Base-by-base conservation (phyloP, 2,329 filamentous ascomycete genomes). In the Pseudomassariella vexata region DNA sequence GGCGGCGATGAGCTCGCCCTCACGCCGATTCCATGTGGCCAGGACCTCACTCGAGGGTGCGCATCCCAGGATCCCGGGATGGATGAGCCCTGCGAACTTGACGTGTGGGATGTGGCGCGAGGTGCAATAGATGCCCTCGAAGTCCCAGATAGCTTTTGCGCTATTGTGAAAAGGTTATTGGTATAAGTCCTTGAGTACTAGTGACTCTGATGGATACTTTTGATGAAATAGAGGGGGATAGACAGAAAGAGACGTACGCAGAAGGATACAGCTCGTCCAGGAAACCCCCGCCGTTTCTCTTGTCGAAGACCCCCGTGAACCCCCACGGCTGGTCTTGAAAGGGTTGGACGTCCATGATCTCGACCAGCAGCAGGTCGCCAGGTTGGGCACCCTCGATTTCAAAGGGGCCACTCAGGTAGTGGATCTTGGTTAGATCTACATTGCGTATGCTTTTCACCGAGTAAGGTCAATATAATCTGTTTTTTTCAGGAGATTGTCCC, bases 291-390 rank as follows among this genome's bases (percentile, higher is more conserved):
- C 89, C 89, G 47, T 95, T 95, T 11, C 79, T 63, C 43, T 76
- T 80, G 33, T 81, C 70, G 49, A 95, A 95, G 5, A 92, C 62
- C 7, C 87, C 87, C 0, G 85, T 90, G 56, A 94, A 94, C 0
- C 89, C 89, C 89, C 89, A 95, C 16, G 34, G 22, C 12, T 34
- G 32, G n/a, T 34, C 32, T 26, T 34, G 70, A 43, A 94, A 79
- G 0, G 89, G 89, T 62, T 95, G 87, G 0, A 95, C 85, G 49
- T 95, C 89, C 57, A 90, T 87, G 43, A 95, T 95, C 55, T 95
- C 87, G 6, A 95, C 84, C 0, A 94, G 63, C 1, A 94, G 69
- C 1, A 94, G 68, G 52, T 95, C 89, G 0, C 89, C 89, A 0
- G 88, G 87, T 56, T 89, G 76, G 1, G 87, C 87, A 1, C 76